A percentile compares a stretch with the other conserved stretches of the same genome.
Conservation (phyloP, 768 basidiomycete species). For the Lactarius evosmus region DNA sequence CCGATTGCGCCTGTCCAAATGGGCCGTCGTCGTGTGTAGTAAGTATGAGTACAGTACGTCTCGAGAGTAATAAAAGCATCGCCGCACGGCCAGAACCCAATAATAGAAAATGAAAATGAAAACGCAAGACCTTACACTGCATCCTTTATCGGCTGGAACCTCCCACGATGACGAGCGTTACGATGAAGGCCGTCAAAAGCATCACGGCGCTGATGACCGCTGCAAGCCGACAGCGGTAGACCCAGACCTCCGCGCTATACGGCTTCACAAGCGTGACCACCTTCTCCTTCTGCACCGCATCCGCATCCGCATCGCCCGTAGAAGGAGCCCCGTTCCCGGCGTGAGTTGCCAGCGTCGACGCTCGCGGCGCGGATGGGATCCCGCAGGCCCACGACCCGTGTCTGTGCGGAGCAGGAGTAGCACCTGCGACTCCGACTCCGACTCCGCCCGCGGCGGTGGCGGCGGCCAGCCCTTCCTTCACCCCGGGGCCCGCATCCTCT, state of each 20-base stretch:
- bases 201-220: conserved; percentile 56
- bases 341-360: background rate
- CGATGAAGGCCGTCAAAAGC: conserved; percentile 49
- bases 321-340: background rate
- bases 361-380: background rate
- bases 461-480: conserved; percentile 26
- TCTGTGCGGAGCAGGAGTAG: conserved; percentile 13
- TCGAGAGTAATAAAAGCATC: background rate
- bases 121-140: background rate
- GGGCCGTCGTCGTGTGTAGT: background rate
- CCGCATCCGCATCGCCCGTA: conserved; percentile 40
- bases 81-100: background rate
- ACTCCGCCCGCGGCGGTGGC: too few relatives aligned
- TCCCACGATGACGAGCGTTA: conserved; percentile 42
- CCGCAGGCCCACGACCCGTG: background rate
- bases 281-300: conserved; percentile 25
- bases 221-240: conserved; percentile 51
- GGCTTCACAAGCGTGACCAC: conserved; percentile 21
- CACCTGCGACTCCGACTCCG: conserved; percentile 34
- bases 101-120: background rate
- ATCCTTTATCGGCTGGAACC: background rate
- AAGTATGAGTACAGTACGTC: background rate
- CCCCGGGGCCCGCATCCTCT: conserved; percentile 19
- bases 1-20: conserved; percentile 14
- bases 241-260: conserved; percentile 39